phyloP scores from a whole-genome alignment of 225 moss, liverwort and hornwort species.

The Sphagnum tenellum region DNA sequence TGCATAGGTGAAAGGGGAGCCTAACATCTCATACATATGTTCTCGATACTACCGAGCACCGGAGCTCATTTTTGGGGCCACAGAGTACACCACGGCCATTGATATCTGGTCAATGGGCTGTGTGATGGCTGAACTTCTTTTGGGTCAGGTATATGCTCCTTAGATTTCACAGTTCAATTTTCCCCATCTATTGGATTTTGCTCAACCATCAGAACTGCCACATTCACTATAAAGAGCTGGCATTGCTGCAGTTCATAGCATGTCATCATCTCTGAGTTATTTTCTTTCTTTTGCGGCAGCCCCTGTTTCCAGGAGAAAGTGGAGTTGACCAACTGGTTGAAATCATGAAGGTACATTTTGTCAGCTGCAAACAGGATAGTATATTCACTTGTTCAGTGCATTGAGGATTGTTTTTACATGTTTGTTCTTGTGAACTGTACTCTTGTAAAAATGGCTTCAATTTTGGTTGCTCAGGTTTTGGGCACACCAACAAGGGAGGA shows the following conservation, averaged over 20 bases:
- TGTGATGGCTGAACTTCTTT: conserved; percentile 50
- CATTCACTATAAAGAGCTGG: not conserved
- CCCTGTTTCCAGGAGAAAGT: conserved; percentile 49
- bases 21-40: conserved; percentile 54
- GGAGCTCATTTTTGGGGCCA: conserved; percentile 52
- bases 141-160: conserved; percentile 32
- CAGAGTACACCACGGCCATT: conserved; percentile 55
- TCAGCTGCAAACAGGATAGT: too few relatives aligned
- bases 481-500: conserved; percentile 59
- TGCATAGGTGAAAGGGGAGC: conserved; percentile 49
- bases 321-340: conserved; percentile 59
- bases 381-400: too few relatives aligned
- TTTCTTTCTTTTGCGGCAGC: conserved; percentile 11
- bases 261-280: not conserved
- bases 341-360: conserved; percentile 36
- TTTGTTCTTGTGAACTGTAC: not conserved
- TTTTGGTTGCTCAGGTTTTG: conserved; percentile 21
- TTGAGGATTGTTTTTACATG: too few relatives aligned
- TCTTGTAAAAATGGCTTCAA: not conserved
- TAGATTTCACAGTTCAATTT: too few relatives aligned
- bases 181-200: too few relatives aligned
- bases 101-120: conserved; percentile 65
- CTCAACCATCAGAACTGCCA: too few relatives aligned
- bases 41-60: conserved; percentile 55
- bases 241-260: not conserved